Evolutionary conservation across 352 stramenopile species (phyloP), one percentile per base, ranked within the genome.

Genomic region (Phytophthora macrochlamydospora): DNA sequence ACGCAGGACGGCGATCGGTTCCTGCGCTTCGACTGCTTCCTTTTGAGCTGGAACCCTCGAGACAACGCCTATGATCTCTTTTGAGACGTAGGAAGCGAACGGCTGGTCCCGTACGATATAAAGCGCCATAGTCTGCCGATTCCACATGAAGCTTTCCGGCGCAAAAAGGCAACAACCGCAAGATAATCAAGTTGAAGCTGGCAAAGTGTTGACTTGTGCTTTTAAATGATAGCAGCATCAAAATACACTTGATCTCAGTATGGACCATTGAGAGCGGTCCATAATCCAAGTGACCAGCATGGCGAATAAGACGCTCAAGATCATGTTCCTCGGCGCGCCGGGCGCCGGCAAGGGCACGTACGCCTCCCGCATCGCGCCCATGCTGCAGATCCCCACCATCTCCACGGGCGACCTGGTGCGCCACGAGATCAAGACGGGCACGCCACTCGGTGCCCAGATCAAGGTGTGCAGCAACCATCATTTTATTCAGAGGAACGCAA

Each of bases 281-380:
- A 69, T 31, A 64, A 62, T 33, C 30, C 35, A 69, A 62, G 7
- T 58, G 11, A 61, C 18, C 51, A 43, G 4, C 11, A 81, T 79
- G 66, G 62, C 64, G n/a, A 43, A 62, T 54, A 75, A 65, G 48
- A 68, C 83, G 65, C 75, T 92, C 55, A 90, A 87, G 65, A 89
- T 97, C 75, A 95, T 97, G 87, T 97, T 97, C 64, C 85, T 97
- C 3, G 91, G 91, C 8, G 87, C 91, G 40, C 91, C 91, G 0
- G 91, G 91, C 54, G 89, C 90, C 2, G 91, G 91, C 65, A 97
- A 97, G 75, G 91, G 91, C 65, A 97, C 91, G 46, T 97, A 97
- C 65, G 89, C 90, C 31, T 86, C 78, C 43, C 87, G 88, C 56
- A 93, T 97, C 40, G 86, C 89, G n/a, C 83, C 84, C 8, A 83